Conservation (phyloP, 495 filamentous ascomycete genomes). For the Aspergillus mulundensis region DNA sequence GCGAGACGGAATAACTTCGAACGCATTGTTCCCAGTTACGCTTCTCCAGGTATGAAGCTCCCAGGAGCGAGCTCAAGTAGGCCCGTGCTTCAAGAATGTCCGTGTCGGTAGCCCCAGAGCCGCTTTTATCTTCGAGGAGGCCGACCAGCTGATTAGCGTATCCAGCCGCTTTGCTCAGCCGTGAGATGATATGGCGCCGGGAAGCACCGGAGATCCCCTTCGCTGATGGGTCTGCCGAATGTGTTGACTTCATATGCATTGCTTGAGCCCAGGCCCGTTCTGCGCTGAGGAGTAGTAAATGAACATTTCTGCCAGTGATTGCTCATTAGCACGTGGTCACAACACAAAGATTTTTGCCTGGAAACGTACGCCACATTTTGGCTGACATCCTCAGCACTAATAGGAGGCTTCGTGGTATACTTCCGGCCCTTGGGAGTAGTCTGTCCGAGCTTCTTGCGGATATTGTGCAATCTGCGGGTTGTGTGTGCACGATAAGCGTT, state of each 20-base stretch:
- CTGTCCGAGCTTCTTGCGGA: slow-evolving; percentile 79
- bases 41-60: slow-evolving; percentile 78
- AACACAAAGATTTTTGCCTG: background rate
- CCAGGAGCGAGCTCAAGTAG: slow-evolving; percentile 70
- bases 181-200: slow-evolving; percentile 80
- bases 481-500: slow-evolving; percentile 77
- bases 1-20: slow-evolving; percentile 66
- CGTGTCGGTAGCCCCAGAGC: slow-evolving; percentile 59
- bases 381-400: slow-evolving; percentile 74
- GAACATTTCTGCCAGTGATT: slow-evolving; percentile 57
- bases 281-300: slow-evolving; percentile 75
- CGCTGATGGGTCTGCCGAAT: slow-evolving; percentile 65
- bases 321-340: slow-evolving; percentile 18
- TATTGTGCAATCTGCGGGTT: slow-evolving; percentile 73
- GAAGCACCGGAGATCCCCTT: slow-evolving; percentile 75
- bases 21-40: slow-evolving; percentile 80
- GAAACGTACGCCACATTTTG: slow-evolving; percentile 67
- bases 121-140: slow-evolving; percentile 54
- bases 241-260: slow-evolving; percentile 84
- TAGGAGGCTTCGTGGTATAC: slow-evolving; percentile 64
- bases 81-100: slow-evolving; percentile 84
- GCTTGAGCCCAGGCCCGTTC: slow-evolving; percentile 97
- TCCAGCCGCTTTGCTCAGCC: slow-evolving; percentile 72
- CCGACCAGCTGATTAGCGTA: slow-evolving; percentile 65
- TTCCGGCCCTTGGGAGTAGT: slow-evolving; percentile 79